phyloP scores from a whole-genome alignment of 176 grass and related monocot species.

The Triticum turgidum region DNA sequence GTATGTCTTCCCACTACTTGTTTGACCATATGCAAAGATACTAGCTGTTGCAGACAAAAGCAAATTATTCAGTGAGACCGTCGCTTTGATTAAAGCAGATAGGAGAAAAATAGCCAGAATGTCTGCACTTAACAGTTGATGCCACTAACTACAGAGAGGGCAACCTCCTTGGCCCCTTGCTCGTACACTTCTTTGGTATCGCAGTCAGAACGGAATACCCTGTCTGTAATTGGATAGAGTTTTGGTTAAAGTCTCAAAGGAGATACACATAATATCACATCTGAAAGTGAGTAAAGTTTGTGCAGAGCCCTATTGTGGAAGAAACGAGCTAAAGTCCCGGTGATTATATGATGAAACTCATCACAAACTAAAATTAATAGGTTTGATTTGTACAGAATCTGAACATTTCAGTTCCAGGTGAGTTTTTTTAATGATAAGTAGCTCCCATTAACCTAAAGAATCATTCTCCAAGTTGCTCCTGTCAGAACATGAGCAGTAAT shows the following conservation, averaged over 20 bases:
- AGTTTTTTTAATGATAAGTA: background rate
- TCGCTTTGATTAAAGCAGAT: constrained; percentile 2
- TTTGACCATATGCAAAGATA: constrained; percentile 99
- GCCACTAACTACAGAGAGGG: constrained; percentile 91
- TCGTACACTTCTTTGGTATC: constrained; percentile 80
- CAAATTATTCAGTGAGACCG: constrained; percentile 10
- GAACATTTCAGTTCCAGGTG: background rate
- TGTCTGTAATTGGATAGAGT: constrained; percentile 55
- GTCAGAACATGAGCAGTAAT: background rate
- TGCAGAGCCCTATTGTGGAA: constrained; percentile 25
- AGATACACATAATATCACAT: background rate
- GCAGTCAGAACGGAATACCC: constrained; percentile 73
- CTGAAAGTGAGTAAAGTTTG: constrained; percentile 23
- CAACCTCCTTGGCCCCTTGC: constrained; percentile 77
- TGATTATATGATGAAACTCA: constrained; percentile 2
- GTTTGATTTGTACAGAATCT: background rate
- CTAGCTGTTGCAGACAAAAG: constrained; percentile 50
- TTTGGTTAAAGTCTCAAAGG: constrained; percentile 18
- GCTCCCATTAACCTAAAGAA: background rate
- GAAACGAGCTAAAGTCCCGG: constrained; percentile 13
- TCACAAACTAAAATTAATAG: background rate
- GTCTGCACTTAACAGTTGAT: constrained; percentile 81
- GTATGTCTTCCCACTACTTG: constrained; percentile 98
- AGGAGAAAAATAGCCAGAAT: constrained; percentile 4
- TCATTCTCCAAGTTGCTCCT: background rate